phyloP scores from a whole-genome alignment of 2,329 filamentous ascomycete species.

The Cadophora sp. region DNA sequence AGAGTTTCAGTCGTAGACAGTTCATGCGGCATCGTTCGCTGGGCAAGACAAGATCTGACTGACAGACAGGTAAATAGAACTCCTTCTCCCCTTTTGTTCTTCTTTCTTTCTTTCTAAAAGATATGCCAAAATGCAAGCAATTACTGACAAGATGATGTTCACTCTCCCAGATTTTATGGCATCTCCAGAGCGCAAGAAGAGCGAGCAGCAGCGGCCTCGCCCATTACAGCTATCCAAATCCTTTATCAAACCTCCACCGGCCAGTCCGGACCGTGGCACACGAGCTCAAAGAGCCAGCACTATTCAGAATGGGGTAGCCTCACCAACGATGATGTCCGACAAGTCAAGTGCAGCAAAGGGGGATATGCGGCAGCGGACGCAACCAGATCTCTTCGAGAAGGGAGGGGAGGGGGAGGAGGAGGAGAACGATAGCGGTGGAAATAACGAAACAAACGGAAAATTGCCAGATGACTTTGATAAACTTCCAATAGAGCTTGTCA shows the following conservation, averaged over 20 bases:
- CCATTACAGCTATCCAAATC: conserved; percentile 48
- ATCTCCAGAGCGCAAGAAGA: conserved; percentile 36
- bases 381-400: conserved; percentile 48
- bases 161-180: conserved; percentile 45
- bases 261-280: conserved; percentile 32
- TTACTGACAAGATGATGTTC: conserved; percentile 43
- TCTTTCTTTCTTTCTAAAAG: conserved; percentile 12
- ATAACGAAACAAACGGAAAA: conserved; percentile 33
- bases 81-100: background rate
- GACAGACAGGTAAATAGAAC: conserved; percentile 30
- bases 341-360: conserved; percentile 24
- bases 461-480: conserved; percentile 72
- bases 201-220: conserved; percentile 41
- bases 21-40: conserved; percentile 41
- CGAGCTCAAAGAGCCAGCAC: conserved; percentile 43
- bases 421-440: conserved; percentile 39
- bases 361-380: conserved; percentile 34
- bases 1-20: conserved; percentile 42
- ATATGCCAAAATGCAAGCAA: conserved; percentile 31
- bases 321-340: conserved; percentile 31
- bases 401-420: conserved; percentile 45
- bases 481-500: conserved; percentile 91
- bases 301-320: conserved; percentile 41
- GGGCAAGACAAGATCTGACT: conserved; percentile 27
- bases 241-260: conserved; percentile 47